Evolutionary conservation across 2,329 filamentous ascomycete species (phyloP).

Genomic region (Ophiostoma populinum): DNA sequence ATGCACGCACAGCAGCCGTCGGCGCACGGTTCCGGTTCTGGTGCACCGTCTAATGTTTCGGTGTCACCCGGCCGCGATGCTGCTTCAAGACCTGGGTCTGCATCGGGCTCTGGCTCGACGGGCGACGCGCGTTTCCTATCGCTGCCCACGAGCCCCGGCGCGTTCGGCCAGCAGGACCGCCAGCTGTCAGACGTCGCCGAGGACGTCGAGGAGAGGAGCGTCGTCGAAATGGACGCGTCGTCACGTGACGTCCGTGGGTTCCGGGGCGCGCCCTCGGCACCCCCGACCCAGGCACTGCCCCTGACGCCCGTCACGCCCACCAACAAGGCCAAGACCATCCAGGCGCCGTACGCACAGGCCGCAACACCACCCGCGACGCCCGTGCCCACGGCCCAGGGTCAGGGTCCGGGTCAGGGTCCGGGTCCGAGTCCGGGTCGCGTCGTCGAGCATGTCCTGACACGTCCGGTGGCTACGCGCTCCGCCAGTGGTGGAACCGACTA

Average conservation of each 20-base stretch:
- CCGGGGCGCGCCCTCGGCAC: no score
- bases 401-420: no score
- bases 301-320: conserved; percentile 1
- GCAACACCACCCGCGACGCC: no score
- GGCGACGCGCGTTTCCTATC: background rate
- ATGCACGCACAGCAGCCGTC: background rate
- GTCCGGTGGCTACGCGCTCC: background rate
- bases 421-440: no score
- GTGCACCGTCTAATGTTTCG: no score
- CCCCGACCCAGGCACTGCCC: background rate
- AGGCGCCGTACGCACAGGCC: no score
- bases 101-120: background rate
- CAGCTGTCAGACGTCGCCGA: background rate
- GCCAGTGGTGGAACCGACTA: background rate
- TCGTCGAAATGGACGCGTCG: background rate
- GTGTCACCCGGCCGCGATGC: no score
- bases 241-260: no score
- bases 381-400: no score
- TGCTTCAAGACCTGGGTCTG: no score
- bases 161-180: conserved; percentile 1
- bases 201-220: background rate
- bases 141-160: background rate
- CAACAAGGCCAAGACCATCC: no score
- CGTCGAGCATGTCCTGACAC: background rate
- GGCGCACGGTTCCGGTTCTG: no score